Conservation (phyloP, 2,329 filamentous ascomycete species). For the Cordyceps pruinosa region DNA sequence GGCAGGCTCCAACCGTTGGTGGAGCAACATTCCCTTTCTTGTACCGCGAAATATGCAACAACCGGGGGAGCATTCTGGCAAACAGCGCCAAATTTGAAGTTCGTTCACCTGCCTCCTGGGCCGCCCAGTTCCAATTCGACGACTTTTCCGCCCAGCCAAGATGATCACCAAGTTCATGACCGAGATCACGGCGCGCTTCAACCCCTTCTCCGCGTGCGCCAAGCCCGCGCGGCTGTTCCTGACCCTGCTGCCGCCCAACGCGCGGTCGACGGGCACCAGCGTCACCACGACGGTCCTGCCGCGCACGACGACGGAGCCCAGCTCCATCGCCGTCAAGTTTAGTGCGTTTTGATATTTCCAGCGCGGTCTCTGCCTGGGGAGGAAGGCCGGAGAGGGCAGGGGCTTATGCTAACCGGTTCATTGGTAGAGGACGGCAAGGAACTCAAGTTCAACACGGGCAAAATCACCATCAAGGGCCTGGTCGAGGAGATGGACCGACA, state of each 20-base stretch:
- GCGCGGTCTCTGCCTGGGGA: background rate
- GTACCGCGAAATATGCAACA: constrained; percentile 10
- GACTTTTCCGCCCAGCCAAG: constrained; percentile 19
- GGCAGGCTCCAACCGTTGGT: background rate
- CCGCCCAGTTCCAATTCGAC: no score
- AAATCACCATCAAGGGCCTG: constrained; percentile 77
- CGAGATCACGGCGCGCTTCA: constrained; percentile 79
- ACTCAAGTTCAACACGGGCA: constrained; percentile 72
- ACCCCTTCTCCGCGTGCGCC: constrained; percentile 75
- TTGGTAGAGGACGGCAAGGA: constrained; percentile 82
- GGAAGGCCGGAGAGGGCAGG: background rate
- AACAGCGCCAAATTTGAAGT: constrained; percentile 1
- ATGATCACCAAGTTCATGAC: constrained; percentile 88
- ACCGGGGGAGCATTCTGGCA: background rate
- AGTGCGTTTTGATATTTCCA: constrained; percentile 48
- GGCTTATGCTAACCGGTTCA: constrained; percentile 18
- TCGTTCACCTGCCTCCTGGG: no score
- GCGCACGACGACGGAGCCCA: constrained; percentile 59
- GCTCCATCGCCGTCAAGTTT: constrained; percentile 72
- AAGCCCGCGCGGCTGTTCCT: constrained; percentile 86
- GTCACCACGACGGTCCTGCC: constrained; percentile 73
- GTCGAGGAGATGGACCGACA: constrained; percentile 86
- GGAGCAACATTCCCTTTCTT: background rate
- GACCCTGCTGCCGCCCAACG: constrained; percentile 72
- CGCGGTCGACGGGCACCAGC: constrained; percentile 64